phyloP scores from a whole-genome alignment of 2,329 filamentous ascomycete species.

The Macrophomina pseudophaseolina region DNA sequence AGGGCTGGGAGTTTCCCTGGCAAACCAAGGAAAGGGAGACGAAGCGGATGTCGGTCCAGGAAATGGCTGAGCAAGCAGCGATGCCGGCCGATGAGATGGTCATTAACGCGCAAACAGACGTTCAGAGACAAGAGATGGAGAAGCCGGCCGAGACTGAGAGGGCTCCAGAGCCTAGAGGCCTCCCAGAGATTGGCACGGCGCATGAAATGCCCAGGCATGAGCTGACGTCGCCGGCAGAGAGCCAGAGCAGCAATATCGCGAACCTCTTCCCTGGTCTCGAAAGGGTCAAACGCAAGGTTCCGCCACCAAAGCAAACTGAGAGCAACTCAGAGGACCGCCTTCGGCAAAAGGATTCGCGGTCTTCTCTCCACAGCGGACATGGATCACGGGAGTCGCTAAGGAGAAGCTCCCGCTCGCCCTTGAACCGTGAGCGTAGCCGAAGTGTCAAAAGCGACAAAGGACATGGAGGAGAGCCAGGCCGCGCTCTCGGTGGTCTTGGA shows the following conservation, averaged over 20 bases:
- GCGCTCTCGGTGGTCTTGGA: not conserved
- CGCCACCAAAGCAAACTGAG: slow-evolving; percentile 40
- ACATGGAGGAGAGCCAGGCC: not conserved
- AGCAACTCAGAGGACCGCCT: not conserved
- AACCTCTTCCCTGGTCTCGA: slow-evolving; percentile 30
- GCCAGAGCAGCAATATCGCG: slow-evolving; percentile 26
- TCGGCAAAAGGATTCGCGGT: slow-evolving; percentile 35
- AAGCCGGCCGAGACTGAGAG: not conserved
- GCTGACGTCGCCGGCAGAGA: not conserved
- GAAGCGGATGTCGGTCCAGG: slow-evolving; percentile 7
- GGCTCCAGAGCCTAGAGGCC: not conserved
- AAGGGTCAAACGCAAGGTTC: slow-evolving; percentile 40
- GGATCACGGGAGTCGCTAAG: not conserved
- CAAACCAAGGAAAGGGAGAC: not conserved
- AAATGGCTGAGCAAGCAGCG: slow-evolving; percentile 8
- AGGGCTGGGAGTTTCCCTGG: slow-evolving; percentile 9
- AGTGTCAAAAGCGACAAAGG: not conserved
- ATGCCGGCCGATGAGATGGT: not conserved
- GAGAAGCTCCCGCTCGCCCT: not conserved
- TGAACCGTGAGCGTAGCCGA: not conserved
- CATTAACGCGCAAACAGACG: not conserved
- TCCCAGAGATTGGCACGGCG: not conserved
- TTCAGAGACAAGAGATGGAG: not conserved
- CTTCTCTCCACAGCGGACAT: not conserved
- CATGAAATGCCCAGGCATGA: not conserved